Percentiles rank a stretch among this genome's conserved stretches.
These are phyloP conservation scores for Capsella bursapastoris DNA, from an alignment of 345 rosid species.

Conservation along the genomic window DNA sequence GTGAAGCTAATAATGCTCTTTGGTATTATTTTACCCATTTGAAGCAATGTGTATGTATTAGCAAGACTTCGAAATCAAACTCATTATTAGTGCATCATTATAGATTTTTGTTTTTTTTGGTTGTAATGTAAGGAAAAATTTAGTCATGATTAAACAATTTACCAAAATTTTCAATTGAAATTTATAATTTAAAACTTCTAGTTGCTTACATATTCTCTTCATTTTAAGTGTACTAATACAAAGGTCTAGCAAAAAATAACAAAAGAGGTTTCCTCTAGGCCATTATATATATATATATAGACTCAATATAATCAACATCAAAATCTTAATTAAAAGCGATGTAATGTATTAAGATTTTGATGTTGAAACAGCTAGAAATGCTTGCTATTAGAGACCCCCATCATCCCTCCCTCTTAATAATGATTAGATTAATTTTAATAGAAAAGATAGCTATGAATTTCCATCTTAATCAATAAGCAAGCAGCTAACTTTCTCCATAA, in stretches of 20 bases:
- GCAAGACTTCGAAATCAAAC: not conserved
- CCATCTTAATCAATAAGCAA: conserved; percentile 35
- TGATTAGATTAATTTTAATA: not conserved
- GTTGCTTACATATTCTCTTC: not conserved
- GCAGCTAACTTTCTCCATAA: conserved; percentile 14
- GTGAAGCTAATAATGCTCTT: conserved; percentile 21
- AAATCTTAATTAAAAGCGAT: not conserved
- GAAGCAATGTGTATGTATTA: not conserved
- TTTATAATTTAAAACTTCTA: not conserved
- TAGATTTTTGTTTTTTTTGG: not conserved
- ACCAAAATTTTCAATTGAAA: not conserved
- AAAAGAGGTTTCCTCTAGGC: not conserved
- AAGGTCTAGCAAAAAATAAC: not conserved
- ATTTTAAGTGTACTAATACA: not conserved
- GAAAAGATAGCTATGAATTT: not conserved
- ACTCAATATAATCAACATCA: not conserved
- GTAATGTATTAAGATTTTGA: too few relatives aligned
- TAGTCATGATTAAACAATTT: not conserved
- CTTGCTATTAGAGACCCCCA: not conserved
- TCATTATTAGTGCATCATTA: conserved; percentile 29
- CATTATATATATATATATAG: too few relatives aligned
- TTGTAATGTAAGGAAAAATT: conserved; percentile 2
- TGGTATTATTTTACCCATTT: not conserved
- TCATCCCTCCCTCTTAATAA: not conserved
- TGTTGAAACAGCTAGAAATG: not conserved